Conservation (phyloP, 176 grass and related monocot species). For the Areca catechu region DNA sequence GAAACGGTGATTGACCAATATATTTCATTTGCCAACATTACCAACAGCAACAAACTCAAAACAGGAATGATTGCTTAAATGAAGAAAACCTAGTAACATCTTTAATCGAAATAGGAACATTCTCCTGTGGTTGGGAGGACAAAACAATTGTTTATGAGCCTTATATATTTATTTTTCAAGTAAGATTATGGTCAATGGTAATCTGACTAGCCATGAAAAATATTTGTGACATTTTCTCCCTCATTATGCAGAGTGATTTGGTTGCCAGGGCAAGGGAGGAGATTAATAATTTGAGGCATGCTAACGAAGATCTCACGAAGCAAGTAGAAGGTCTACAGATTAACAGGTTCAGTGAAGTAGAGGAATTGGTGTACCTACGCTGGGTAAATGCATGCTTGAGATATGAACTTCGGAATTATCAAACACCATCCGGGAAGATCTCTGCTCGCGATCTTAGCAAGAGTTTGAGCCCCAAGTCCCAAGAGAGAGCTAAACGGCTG, state of each 20-base stretch:
- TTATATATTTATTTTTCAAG: too few relatives aligned
- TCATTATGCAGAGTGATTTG: constrained; percentile 58
- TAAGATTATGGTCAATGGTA: too few relatives aligned
- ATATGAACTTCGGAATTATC: constrained; percentile 79
- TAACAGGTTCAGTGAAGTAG: constrained; percentile 91
- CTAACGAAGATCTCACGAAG: constrained; percentile 79
- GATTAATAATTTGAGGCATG: constrained; percentile 57
- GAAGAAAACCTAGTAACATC: too few relatives aligned
- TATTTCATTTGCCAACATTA: too few relatives aligned
- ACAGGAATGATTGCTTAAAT: too few relatives aligned
- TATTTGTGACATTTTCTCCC: neutral
- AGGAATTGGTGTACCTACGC: constrained; percentile 84
- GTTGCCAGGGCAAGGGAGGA: constrained; percentile 55
- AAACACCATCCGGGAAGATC: constrained; percentile 50
- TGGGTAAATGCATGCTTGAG: constrained; percentile 93
- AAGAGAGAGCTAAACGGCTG: constrained; percentile 66
- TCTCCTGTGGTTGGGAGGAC: too few relatives aligned
- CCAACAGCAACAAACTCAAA: too few relatives aligned
- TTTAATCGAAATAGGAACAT: too few relatives aligned
- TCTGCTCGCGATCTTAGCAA: constrained; percentile 81
- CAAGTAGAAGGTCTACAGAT: constrained; percentile 97
- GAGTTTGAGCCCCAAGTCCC: constrained; percentile 76
- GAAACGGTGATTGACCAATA: too few relatives aligned
- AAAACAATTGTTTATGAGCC: too few relatives aligned
- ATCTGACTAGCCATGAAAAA: too few relatives aligned